phyloP scores from a whole-genome alignment of 1,284 basidiomycete species.

The Apiotrichum siamense region DNA sequence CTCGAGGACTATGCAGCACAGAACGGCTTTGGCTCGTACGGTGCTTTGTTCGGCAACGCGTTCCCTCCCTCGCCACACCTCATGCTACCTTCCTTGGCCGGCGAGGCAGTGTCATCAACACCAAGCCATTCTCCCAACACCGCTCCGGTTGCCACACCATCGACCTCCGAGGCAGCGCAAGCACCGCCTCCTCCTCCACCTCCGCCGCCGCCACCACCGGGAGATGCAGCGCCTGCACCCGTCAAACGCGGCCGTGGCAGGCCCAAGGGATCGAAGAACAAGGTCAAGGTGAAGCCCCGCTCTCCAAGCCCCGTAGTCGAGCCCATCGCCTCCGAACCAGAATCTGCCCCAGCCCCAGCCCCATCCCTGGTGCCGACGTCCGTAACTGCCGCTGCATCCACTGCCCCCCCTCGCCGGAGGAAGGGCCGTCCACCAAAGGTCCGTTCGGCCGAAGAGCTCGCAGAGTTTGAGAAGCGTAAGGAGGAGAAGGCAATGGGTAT shows the following conservation, averaged over 20 bases:
- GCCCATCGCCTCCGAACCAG: not conserved
- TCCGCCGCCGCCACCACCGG: not conserved
- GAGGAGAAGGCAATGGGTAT: constrained; percentile 32
- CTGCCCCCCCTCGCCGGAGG: constrained; percentile 2
- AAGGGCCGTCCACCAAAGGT: constrained; percentile 39
- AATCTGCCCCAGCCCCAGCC: too few relatives aligned
- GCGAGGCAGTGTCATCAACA: not conserved
- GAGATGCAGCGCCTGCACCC: not conserved
- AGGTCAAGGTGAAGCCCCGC: constrained; percentile 23
- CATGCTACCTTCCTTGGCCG: constrained; percentile 7
- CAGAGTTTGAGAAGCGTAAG: constrained; percentile 25
- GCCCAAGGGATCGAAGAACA: constrained; percentile 43
- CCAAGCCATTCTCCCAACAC: not conserved
- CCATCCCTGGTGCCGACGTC: too few relatives aligned
- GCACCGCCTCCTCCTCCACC: too few relatives aligned
- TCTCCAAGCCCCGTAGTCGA: constrained; percentile 3
- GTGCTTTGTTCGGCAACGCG: constrained; percentile 16
- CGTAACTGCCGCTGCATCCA: too few relatives aligned
- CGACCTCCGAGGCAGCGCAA: too few relatives aligned
- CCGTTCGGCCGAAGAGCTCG: constrained; percentile 32
- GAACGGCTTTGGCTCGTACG: constrained; percentile 11
- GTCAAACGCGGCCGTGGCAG: constrained; percentile 34
- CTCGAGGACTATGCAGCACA: constrained; percentile 31
- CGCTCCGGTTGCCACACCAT: too few relatives aligned
- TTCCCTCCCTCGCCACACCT: constrained; percentile 15